Conservation (phyloP, 75 land plant genomes). For the Selaginella tamariscina region DNA sequence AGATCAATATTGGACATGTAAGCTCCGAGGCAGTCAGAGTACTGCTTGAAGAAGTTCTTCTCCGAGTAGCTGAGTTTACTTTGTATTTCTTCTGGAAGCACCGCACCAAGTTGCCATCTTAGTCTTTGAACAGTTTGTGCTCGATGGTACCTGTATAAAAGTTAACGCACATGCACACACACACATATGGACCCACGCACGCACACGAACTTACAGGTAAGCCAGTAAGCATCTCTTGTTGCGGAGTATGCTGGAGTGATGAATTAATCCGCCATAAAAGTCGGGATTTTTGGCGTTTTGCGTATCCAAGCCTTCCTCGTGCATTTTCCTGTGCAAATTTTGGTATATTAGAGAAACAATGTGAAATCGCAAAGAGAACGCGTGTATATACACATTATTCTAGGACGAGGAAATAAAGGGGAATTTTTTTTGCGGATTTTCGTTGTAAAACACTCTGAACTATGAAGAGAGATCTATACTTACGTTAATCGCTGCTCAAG, state of each 20-base stretch:
- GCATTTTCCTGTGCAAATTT: constrained; percentile 43
- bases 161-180: neutral
- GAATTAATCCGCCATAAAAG: constrained; percentile 71
- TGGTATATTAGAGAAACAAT: neutral
- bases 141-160: constrained; percentile 52
- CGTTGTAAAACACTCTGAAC: neutral
- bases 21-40: constrained; percentile 50
- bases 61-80: constrained; percentile 57
- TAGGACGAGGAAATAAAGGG: too few relatives aligned
- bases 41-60: constrained; percentile 63
- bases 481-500: constrained; percentile 65
- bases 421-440: neutral
- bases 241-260: constrained; percentile 64
- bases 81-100: constrained; percentile 70
- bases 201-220: constrained; percentile 43
- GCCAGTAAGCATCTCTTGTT: constrained; percentile 92
- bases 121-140: constrained; percentile 52
- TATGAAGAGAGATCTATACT: constrained; percentile 8
- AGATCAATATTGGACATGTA: constrained; percentile 69
- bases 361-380: neutral
- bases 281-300: constrained; percentile 59
- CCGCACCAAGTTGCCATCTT: constrained; percentile 79
- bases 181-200: neutral
- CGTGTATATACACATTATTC: too few relatives aligned
- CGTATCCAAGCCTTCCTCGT: constrained; percentile 49